A percentile compares a stretch with the other conserved stretches of the same genome.
phyloP scores from a whole-genome alignment of 192 early-diverging fungal species.

The Entomortierella lignicola region DNA sequence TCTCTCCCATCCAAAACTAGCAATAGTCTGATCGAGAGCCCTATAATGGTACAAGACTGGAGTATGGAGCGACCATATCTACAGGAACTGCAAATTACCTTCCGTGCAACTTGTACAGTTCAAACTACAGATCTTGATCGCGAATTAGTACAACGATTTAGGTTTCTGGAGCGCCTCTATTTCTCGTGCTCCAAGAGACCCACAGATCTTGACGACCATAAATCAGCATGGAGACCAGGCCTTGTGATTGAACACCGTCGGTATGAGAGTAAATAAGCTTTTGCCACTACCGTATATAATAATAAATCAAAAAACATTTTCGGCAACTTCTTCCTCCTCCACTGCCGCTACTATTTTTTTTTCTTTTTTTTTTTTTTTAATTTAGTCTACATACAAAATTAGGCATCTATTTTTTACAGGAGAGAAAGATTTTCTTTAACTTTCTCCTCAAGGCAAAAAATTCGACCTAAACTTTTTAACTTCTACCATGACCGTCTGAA shows the following conservation, averaged over 20 bases:
- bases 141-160: conserved; percentile 28
- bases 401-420: no score
- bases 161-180: conserved; percentile 27
- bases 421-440: neutral
- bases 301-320: neutral
- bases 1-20: neutral
- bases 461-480: conserved; percentile 91
- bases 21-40: no score
- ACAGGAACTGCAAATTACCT: conserved; percentile 22
- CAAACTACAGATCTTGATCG: conserved; percentile 19
- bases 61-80: conserved; percentile 25
- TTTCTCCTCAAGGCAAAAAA: conserved; percentile 55
- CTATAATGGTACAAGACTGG: conserved; percentile 5
- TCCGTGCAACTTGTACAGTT: conserved; percentile 8
- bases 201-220: neutral
- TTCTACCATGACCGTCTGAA: conserved; percentile 96
- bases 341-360: no score
- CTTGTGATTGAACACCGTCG: conserved; percentile 13
- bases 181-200: conserved; percentile 15
- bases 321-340: no score
- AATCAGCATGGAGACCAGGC: conserved; percentile 11
- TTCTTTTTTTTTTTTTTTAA: no score
- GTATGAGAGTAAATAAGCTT: conserved; percentile 6
- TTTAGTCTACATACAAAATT: no score
- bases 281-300: neutral